Evolutionary conservation across 1,284 basidiomycete species (phyloP).

Genomic region (Fomes fomentarius): DNA sequence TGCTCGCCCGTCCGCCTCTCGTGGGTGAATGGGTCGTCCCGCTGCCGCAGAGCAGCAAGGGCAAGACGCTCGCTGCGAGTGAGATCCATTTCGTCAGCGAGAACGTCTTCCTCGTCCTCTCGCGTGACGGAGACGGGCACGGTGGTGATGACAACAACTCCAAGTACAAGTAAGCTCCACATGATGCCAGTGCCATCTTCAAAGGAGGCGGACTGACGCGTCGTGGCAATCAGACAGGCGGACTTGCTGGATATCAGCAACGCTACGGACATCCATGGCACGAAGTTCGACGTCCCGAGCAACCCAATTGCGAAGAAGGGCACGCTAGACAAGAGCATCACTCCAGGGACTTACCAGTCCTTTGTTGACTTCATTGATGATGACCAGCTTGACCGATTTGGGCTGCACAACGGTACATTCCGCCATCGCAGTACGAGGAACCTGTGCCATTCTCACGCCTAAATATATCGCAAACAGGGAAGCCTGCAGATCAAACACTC

Average conservation of each 20-base stretch:
- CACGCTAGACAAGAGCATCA: slow-evolving; percentile 50
- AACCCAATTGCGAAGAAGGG: slow-evolving; percentile 58
- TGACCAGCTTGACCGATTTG: slow-evolving; percentile 59
- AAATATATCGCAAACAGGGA: no score
- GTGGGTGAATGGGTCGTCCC: slow-evolving; percentile 67
- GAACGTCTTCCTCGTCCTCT: slow-evolving; percentile 58
- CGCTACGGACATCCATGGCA: slow-evolving; percentile 66
- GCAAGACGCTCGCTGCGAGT: slow-evolving; percentile 54
- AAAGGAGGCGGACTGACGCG: no score
- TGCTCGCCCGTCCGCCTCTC: slow-evolving; percentile 36
- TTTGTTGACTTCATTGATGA: slow-evolving; percentile 60
- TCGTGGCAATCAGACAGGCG: slow-evolving; percentile 41
- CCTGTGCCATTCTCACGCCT: no score
- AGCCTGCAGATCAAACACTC: slow-evolving; percentile 52
- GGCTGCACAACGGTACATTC: slow-evolving; percentile 54
- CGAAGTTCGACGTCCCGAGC: slow-evolving; percentile 56
- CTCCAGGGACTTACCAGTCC: slow-evolving; percentile 55
- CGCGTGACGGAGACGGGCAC: slow-evolving; percentile 64
- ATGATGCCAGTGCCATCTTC: neutral
- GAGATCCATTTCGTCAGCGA: slow-evolving; percentile 61
- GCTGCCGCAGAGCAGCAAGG: slow-evolving; percentile 55
- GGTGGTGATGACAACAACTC: slow-evolving; percentile 55
- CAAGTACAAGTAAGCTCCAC: slow-evolving; percentile 54
- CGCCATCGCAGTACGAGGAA: neutral
- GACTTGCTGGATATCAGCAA: slow-evolving; percentile 60